Base-by-base conservation (phyloP, 495 filamentous ascomycete species). In the Baudoinia panamericana region DNA sequence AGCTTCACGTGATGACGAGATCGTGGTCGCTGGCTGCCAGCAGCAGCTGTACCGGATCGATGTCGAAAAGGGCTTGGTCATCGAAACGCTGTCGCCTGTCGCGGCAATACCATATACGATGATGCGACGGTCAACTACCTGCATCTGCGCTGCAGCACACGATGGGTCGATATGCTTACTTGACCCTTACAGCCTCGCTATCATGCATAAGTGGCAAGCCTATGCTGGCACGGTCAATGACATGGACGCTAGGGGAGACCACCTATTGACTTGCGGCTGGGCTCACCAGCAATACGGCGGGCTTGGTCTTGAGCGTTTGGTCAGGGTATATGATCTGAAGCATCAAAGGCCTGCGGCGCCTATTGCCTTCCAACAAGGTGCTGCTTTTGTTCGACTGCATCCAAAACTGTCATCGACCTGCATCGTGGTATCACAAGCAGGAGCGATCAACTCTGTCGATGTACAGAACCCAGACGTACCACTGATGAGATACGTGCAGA, bases 311-410 rank as follows among this genome's bases (percentile, higher is more conserved):
- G 90, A 96, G 53, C 80, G 83, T 2, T 71, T 94, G 33, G 85
- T 93, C 38, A 93, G 93, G 46, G 84, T 95, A 12, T 99, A 84
- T 51, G 86, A 95, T 55, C 63, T 99, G 19, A 92, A 87, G 58
- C 90, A 80, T 33, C 68, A 93, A 58, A 64, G 71, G 15, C 79
- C 84, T 7, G 69, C 95, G 49, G 78, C 84, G 10, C 90, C 90
- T 2, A 82, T 96, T 41, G 80, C 90, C 0, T 96, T 96, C 54
- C 84, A 85, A 36, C 77, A 83, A 7, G 83, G 86, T 1, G 87
- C 88, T 6, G 87, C 88, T 16, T 87, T 83, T 63, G 86, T 93
- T 9, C 75, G 90, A 26, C 83, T 96, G 76, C 92, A 99, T 57
- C 92, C 92, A 7, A 79, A 82, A 39, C 79, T 96, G 67, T 80